Evolutionary conservation across 805 yeast species (phyloP).

Genomic region (Grigorovia jiainica): DNA sequence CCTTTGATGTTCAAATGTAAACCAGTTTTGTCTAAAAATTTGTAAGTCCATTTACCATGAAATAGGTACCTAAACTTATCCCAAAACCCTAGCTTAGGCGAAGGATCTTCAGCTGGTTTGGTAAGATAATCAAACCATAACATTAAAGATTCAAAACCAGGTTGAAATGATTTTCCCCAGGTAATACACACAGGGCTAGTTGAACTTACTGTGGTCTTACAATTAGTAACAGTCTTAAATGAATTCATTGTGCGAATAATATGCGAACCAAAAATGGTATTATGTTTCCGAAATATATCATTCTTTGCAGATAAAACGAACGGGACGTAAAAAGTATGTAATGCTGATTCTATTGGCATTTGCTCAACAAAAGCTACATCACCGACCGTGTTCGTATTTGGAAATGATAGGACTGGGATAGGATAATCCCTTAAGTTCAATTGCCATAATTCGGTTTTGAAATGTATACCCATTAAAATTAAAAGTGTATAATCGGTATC

Average conservation of each 20-base stretch:
- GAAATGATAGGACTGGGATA: slow-evolving; percentile 45
- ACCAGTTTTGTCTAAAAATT: slow-evolving; percentile 38
- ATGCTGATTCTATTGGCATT: slow-evolving; percentile 35
- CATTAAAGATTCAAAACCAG: slow-evolving; percentile 53
- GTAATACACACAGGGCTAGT: slow-evolving; percentile 41
- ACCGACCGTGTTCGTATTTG: slow-evolving; percentile 31
- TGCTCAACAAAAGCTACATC: slow-evolving; percentile 53
- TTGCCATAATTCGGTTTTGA: slow-evolving; percentile 36
- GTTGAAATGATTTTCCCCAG: slow-evolving; percentile 57
- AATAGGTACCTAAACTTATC: slow-evolving; percentile 49
- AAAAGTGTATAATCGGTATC: slow-evolving; percentile 44
- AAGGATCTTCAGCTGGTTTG: slow-evolving; percentile 60
- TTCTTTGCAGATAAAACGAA: slow-evolving; percentile 42
- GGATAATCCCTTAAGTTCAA: slow-evolving; percentile 47
- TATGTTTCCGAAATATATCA: slow-evolving; percentile 28
- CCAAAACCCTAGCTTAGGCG: slow-evolving; percentile 61
- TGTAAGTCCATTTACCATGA: slow-evolving; percentile 44
- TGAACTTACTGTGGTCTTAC: slow-evolving; percentile 38
- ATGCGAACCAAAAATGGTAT: slow-evolving; percentile 47
- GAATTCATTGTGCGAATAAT: slow-evolving; percentile 57
- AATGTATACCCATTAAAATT: slow-evolving; percentile 38
- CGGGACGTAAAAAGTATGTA: slow-evolving; percentile 44
- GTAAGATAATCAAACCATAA: slow-evolving; percentile 57
- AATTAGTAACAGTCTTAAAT: slow-evolving; percentile 44
- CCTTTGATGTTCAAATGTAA: slow-evolving; percentile 57